Conservation (phyloP, 306 rosid species). For the Gynostemma pentaphyllum region DNA sequence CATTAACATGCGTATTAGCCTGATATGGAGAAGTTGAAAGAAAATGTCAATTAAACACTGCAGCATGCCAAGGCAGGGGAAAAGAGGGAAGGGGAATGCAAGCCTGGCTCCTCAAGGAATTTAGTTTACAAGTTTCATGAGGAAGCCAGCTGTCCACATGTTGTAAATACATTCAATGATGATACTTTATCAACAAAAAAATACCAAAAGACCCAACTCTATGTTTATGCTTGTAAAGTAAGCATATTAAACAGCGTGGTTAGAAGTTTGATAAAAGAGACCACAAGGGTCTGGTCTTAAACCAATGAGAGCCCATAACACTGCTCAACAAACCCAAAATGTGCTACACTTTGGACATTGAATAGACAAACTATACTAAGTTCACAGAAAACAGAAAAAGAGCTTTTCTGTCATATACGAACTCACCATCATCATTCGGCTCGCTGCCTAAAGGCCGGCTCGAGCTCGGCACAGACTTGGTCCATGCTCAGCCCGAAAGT, state of each 20-base stretch:
- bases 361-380: not conserved
- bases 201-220: not conserved
- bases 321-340: not conserved
- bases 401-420: not conserved
- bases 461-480: too few species aligned
- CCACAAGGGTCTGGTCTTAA: not conserved
- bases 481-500: too few species aligned
- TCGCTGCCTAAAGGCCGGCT: too few species aligned
- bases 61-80: not conserved
- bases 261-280: slow-evolving; percentile 3
- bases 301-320: not conserved
- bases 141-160: not conserved
- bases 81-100: not conserved
- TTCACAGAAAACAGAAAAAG: not conserved
- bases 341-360: not conserved
- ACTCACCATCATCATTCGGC: too few species aligned
- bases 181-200: too few species aligned
- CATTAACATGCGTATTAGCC: slow-evolving; percentile 93
- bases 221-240: not conserved
- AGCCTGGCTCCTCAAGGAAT: not conserved
- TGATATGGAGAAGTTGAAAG: slow-evolving; percentile 19
- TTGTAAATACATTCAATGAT: too few species aligned
- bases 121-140: not conserved
- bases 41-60: not conserved
- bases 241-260: not conserved